Evolutionary conservation across 306 rosid genomes (phyloP).

Genomic region (Astragalus membranaceus): DNA sequence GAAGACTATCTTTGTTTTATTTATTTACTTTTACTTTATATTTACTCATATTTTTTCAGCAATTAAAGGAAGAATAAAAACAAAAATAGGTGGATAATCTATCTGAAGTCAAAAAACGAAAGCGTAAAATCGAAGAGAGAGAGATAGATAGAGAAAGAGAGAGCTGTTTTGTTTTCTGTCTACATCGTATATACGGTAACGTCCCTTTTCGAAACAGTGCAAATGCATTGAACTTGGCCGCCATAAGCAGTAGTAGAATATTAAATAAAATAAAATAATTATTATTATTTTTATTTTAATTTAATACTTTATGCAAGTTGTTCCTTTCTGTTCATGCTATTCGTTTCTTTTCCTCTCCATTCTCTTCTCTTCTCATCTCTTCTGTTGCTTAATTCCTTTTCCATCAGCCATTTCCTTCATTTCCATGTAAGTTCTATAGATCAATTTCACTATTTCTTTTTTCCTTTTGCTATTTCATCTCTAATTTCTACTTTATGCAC

Average conservation of each 20-base stretch:
- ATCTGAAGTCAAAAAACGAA: too few relatives aligned
- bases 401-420: neutral
- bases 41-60: too few relatives aligned
- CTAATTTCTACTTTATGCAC: neutral
- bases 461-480: neutral
- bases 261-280: neutral
- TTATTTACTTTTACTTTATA: too few relatives aligned
- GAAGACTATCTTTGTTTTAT: too few relatives aligned
- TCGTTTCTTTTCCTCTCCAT: neutral
- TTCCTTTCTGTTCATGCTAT: neutral
- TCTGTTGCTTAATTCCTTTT: neutral
- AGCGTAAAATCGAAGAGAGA: too few relatives aligned
- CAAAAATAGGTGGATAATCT: too few relatives aligned
- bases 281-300: neutral
- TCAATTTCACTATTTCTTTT: neutral
- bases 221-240: slow-evolving; percentile 37
- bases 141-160: too few relatives aligned
- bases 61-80: too few relatives aligned
- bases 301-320: neutral
- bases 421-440: slow-evolving; percentile 20
- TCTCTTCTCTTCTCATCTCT: neutral
- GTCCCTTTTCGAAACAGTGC: neutral
- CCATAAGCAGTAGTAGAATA: neutral
- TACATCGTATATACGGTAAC: slow-evolving; percentile 9
- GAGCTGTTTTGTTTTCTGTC: slow-evolving; percentile 3